Base-by-base conservation (phyloP, 179 eudicot genomes). In the Spinacia oleracea region DNA sequence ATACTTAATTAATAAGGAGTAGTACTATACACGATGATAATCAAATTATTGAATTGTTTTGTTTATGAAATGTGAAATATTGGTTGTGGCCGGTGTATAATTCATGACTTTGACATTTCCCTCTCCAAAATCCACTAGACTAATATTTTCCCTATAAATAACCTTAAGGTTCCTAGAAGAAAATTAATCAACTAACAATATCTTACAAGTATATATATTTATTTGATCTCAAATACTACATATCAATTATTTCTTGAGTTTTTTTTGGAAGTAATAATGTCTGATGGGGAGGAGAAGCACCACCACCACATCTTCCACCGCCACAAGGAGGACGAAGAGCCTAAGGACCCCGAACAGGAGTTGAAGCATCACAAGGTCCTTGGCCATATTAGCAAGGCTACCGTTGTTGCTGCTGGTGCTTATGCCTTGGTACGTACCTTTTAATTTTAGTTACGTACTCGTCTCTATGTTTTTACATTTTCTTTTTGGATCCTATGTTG, bases 361-460 rank as follows among this genome's bases (percentile, higher is more conserved):
- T 34, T 79, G 82, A 74, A 79, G 78, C 78, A 79, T 58, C 82
- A 79, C 78, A 79, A 79, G 35, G 46, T 25, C 73, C 78, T 79
- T 27, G 65, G 69, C 5, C 73, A 50, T 20, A 50, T 79, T 48
- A 42, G 82, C 56, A 59, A 56, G 68, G 82, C 73, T 73, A 56
- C 78, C 5, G 78, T 74, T 45, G 6, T 79, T 1, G 82, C 78
- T 53, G 82, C 82, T 20, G 82, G 82, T 73, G 82, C 82, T 64
- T 74, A 64, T 66, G 82, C 82, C 55, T 66, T 79, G 78, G 78
- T 79, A 79, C 48, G 29, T 70, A n/a, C n/a, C n/a, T n/a, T n/a
- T n/a, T n/a, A n/a, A n/a, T n/a, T n/a, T n/a, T n/a, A n/a, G n/a
- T n/a, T n/a, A n/a, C n/a, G n/a, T n/a, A n/a, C n/a, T n/a, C n/a